Evolutionary conservation across 2,329 filamentous ascomycete genomes (phyloP).

Genomic region (Trichoderma arundinaceum): DNA sequence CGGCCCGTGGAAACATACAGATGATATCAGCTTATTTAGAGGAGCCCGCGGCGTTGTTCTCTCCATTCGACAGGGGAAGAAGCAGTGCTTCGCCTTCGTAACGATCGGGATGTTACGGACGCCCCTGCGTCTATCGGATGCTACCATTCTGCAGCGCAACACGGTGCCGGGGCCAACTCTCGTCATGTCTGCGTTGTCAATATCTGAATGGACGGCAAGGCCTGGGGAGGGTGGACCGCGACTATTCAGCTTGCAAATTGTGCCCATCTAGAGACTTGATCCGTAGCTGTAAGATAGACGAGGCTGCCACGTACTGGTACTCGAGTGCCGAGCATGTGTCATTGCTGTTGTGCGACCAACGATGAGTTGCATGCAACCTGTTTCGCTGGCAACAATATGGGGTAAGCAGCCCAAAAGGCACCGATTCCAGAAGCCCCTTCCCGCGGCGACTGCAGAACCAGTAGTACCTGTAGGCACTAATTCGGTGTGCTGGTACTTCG

Average conservation of each 20-base stretch:
- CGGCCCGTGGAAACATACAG: background rate
- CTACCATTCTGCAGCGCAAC: conserved; percentile 23
- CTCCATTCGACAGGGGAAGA: background rate
- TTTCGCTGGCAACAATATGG: conserved; percentile 1
- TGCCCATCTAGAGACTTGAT: conserved; percentile 4
- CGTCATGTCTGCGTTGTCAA: conserved; percentile 22
- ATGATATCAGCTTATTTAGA: conserved; percentile 21
- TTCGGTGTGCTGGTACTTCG: background rate
- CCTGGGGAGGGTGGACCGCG: conserved; percentile 3
- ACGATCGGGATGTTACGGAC: conserved; percentile 1
- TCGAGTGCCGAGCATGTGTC: conserved; percentile 7
- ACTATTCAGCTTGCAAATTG: conserved; percentile 15
- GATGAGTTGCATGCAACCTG: background rate
- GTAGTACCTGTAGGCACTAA: background rate
- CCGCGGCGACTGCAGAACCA: background rate
- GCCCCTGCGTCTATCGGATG: conserved; percentile 23
- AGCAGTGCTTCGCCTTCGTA: conserved; percentile 1
- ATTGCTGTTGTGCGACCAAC: conserved; percentile 9
- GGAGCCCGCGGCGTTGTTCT: background rate
- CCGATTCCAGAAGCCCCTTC: conserved; percentile 7
- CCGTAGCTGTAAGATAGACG: background rate
- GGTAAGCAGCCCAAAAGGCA: background rate
- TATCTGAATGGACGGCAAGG: conserved; percentile 18
- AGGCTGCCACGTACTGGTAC: conserved; percentile 3
- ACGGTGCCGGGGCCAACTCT: background rate